These are phyloP conservation scores for Fusarium nurragi DNA, from an alignment of 2,329 filamentous ascomycete genomes.

Conservation along the genomic window DNA sequence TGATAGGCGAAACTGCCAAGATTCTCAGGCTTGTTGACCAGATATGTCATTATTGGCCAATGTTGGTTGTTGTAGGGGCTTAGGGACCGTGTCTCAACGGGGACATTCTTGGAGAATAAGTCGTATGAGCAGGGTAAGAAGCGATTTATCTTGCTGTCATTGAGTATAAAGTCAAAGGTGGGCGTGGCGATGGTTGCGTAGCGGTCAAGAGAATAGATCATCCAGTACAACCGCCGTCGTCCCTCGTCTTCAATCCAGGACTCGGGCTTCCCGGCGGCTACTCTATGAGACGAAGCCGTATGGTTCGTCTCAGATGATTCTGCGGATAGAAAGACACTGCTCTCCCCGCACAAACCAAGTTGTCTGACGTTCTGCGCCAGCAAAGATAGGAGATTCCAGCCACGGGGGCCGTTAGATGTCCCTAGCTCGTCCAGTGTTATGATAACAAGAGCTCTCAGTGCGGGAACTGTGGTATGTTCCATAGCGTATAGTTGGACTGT, in stretches of 20 bases:
- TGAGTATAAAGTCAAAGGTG: conserved; percentile 54
- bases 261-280: conserved; percentile 49
- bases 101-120: conserved; percentile 55
- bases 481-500: conserved; percentile 55
- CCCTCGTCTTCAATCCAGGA: conserved; percentile 59
- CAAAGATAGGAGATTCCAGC: conserved; percentile 54
- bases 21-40: conserved; percentile 54
- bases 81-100: conserved; percentile 53
- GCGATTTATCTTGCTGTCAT: conserved; percentile 52
- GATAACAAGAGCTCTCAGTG: conserved; percentile 54
- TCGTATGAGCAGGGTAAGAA: conserved; percentile 57
- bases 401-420: conserved; percentile 54
- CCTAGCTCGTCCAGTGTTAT: conserved; percentile 55
- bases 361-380: conserved; percentile 53
- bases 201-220: conserved; percentile 57
- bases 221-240: conserved; percentile 55
- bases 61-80: conserved; percentile 40
- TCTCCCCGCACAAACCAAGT: conserved; percentile 53
- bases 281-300: conserved; percentile 50
- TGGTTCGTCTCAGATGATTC: conserved; percentile 47
- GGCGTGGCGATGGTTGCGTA: conserved; percentile 56
- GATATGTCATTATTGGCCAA: conserved; percentile 38
- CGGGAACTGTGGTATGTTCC: conserved; percentile 53
- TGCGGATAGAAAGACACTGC: conserved; percentile 49
- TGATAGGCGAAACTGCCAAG: conserved; percentile 58